Conservation (phyloP, 768 basidiomycete genomes). For the Naganishia antarctica region DNA sequence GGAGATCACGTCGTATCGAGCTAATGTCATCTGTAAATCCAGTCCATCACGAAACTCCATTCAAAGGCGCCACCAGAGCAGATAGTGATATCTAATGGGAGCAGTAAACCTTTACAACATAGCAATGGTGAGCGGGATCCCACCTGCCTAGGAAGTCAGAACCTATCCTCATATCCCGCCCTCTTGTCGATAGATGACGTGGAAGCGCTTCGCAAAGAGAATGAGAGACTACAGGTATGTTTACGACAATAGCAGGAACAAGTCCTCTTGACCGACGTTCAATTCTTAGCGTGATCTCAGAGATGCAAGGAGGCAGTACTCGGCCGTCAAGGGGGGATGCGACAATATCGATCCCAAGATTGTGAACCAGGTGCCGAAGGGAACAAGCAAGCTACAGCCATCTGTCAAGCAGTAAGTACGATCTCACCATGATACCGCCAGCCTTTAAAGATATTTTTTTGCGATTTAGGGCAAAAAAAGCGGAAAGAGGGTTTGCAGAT, state of each 20-base stretch:
- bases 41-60: background rate
- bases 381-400: slow-evolving; percentile 14
- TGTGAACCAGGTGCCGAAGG: background rate
- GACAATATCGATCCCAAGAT: slow-evolving; percentile 14
- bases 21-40: too few relatives aligned
- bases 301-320: background rate
- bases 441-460: background rate
- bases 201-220: slow-evolving; percentile 7
- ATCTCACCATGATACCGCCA: background rate
- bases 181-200: background rate
- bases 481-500: background rate
- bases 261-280: background rate
- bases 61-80: background rate
- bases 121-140: background rate
- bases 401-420: slow-evolving; percentile 17
- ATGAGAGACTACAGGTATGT: slow-evolving; percentile 14
- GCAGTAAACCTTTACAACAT: background rate
- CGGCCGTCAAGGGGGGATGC: slow-evolving; percentile 10
- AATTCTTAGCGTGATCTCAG: background rate
- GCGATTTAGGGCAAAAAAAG: slow-evolving; percentile 6
- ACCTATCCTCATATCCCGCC: background rate
- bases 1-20: too few relatives aligned
- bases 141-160: too few relatives aligned
- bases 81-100: background rate
- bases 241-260: too few relatives aligned